A percentile compares a stretch with the other conserved stretches of the same genome.
Conservation (phyloP, 176 grass and related monocot species). For the Carex cristatella region DNA sequence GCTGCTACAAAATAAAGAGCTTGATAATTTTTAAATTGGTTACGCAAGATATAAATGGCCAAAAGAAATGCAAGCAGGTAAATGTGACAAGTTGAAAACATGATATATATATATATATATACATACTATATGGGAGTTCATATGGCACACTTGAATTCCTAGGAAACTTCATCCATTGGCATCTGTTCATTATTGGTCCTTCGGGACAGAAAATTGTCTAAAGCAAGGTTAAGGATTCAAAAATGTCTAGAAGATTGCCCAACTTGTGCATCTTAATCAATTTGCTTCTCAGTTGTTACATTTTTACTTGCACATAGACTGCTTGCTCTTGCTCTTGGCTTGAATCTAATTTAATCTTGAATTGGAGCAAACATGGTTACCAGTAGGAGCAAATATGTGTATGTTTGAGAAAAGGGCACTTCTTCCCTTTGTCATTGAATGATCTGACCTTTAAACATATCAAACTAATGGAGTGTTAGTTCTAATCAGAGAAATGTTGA, state of each 20-base stretch:
- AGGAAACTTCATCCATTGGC: background rate
- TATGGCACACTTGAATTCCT: background rate
- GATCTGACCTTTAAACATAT: background rate
- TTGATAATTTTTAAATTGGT: background rate
- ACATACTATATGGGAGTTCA: background rate
- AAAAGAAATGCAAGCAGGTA: background rate
- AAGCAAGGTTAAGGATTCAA: background rate
- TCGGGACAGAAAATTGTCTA: too few relatives aligned
- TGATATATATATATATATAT: background rate
- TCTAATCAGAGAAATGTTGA: background rate
- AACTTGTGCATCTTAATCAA: background rate
- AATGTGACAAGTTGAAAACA: background rate
- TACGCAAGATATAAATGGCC: background rate
- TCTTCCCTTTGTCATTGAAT: background rate
- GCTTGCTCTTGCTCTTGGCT: background rate
- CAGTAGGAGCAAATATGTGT: background rate
- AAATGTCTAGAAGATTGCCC: background rate
- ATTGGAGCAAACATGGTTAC: too few relatives aligned
- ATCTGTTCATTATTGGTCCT: too few relatives aligned
- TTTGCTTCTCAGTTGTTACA: background rate
- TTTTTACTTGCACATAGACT: too few relatives aligned
- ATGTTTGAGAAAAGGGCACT: background rate
- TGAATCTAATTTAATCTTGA: background rate
- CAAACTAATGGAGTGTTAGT: background rate
- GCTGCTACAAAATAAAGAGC: background rate